A percentile compares a stretch with the other conserved stretches of the same genome.
These are phyloP conservation scores for Leccinum disarticulatum DNA, from an alignment of 768 basidiomycete species.

Conservation along the genomic window DNA sequence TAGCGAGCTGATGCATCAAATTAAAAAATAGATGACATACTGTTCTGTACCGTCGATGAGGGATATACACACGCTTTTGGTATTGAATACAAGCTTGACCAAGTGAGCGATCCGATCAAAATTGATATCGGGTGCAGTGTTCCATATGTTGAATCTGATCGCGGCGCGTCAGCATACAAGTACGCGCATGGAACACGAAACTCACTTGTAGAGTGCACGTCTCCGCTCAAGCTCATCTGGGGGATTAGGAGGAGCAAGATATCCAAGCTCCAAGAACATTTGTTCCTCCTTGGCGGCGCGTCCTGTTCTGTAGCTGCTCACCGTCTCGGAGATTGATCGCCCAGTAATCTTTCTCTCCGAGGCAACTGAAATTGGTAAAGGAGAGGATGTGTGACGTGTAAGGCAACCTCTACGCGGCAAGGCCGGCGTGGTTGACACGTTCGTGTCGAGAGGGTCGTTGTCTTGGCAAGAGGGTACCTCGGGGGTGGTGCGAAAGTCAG, in stretches of 20 bases:
- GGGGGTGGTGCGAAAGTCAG: conserved; percentile 7
- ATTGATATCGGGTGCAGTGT: conserved; percentile 82
- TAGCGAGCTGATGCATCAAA: conserved; percentile 8
- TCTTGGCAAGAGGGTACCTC: conserved; percentile 31
- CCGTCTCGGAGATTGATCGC: conserved; percentile 34
- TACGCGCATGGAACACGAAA: neutral
- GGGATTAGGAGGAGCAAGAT: conserved; percentile 79
- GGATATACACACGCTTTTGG: conserved; percentile 80
- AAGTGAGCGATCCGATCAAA: conserved; percentile 94
- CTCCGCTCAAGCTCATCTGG: conserved; percentile 82
- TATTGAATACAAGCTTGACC: conserved; percentile 89
- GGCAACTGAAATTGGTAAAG: conserved; percentile 47
- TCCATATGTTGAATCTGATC: conserved; percentile 82
- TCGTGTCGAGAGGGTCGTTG: conserved; percentile 29
- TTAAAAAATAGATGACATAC: conserved; percentile 42
- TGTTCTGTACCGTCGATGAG: conserved; percentile 84
- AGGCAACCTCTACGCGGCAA: conserved; percentile 52
- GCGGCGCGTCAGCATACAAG: conserved; percentile 1
- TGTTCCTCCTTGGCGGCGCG: conserved; percentile 67
- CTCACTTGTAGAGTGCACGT: conserved; percentile 82
- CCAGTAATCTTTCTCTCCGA: conserved; percentile 35
- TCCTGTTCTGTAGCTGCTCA: conserved; percentile 37
- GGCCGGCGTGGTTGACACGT: conserved; percentile 43
- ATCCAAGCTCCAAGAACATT: conserved; percentile 61
- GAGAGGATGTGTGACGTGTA: conserved; percentile 64